Base-by-base conservation (phyloP, 345 rosid genomes). In the Odontarrhena argentea region DNA sequence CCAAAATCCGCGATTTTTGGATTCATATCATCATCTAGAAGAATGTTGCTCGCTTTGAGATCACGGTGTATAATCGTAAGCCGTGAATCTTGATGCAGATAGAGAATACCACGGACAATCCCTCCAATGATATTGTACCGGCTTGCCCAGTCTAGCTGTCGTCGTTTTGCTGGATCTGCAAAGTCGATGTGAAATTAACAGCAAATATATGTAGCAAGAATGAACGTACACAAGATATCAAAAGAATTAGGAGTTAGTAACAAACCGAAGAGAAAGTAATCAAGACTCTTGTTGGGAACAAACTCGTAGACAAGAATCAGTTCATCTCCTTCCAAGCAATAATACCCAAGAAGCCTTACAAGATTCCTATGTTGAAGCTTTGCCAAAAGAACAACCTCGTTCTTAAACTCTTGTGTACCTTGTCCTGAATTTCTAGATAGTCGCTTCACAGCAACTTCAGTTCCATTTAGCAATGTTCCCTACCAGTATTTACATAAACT, bases 281-380 rank as follows among this genome's bases (percentile, higher is more conserved):
- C 69, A 6, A 81, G 78, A 32, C 84, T 78, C 34, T 78, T 54
- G 54, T 77, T 73, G 1, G 80, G 77, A 47, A 79, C 66, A 69
- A 71, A 74, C 36, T 79, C 81, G 13, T 75, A 79, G 67, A 79
- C 52, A 26, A 82, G 81, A 68, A 82, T 60, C 36, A 72, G 67
- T 60, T 82, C 83, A 0, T 62, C 56, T 25, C 71, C 69, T 55
- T 77, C 80, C 15, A 79, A 45, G 53, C 78, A 74, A 60, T 62
- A 74, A 60, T 62, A 79, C 51, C 82, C 82, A 7, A 75, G 47
- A 54, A 75, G 77, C 55, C 71, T 71, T 43, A 79, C 77, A 60
- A 79, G 70, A 64, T 82, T 80, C 48, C 77, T 78, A 40, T 84
- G 86, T 28, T 84, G 86, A 55, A 84, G 84, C 69, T 57, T 80